Conservation (phyloP, 305 asterid species). For the Andrographis paniculata region DNA sequence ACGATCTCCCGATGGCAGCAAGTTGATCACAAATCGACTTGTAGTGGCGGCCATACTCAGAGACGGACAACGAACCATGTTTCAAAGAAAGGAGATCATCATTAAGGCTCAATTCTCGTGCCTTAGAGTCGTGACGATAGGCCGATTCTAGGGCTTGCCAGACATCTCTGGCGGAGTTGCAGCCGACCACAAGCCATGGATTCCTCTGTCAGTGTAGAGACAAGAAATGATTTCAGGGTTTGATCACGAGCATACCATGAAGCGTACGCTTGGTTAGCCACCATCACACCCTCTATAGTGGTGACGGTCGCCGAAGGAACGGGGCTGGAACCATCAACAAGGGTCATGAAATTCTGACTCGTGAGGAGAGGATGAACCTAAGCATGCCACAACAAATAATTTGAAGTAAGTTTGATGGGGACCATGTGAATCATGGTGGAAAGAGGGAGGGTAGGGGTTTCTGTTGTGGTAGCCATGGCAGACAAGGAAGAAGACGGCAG, state of each 20-base stretch:
- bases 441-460: conserved; percentile 5
- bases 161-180: not conserved
- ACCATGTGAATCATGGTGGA: too few relatives aligned
- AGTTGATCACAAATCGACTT: conserved; percentile 10
- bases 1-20: not conserved
- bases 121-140: conserved; percentile 11
- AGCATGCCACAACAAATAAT: conserved; percentile 3
- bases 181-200: conserved; percentile 13
- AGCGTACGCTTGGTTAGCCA: not conserved
- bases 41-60: conserved; percentile 11
- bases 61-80: not conserved
- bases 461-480: not conserved
- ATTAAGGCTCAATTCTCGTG: conserved; percentile 12
- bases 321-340: not conserved
- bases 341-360: not conserved
- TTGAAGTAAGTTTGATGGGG: conserved; percentile 1
- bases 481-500: not conserved
- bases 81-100: conserved; percentile 7
- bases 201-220: conserved; percentile 3
- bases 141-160: conserved; percentile 1
- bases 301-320: not conserved
- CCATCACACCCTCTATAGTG: not conserved
- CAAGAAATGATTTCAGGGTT: not conserved
- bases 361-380: not conserved
- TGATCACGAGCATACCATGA: not conserved